Evolutionary conservation across 139 green algal genomes (phyloP).

Genomic region (Tetraselmis chui): DNA sequence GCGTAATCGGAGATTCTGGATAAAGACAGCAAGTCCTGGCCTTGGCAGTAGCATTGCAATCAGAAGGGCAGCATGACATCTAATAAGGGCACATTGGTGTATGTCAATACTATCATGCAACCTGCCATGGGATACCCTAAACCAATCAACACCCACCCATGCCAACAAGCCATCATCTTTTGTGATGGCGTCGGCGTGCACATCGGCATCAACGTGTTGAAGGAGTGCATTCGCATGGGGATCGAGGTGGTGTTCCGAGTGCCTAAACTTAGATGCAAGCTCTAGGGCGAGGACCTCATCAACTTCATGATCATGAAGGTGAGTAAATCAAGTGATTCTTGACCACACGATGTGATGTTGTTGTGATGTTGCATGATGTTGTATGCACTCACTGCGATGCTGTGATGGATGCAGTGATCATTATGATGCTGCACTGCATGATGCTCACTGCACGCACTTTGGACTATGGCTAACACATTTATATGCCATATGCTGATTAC

Average conservation of each 20-base stretch:
- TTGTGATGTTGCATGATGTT: too few species aligned
- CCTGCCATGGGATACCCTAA: neutral
- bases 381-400: too few species aligned
- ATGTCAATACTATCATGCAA: neutral
- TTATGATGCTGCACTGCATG: too few species aligned
- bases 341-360: too few species aligned
- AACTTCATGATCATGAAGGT: too few species aligned
- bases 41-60: neutral
- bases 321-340: too few species aligned
- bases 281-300: too few species aligned
- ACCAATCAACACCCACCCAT: neutral
- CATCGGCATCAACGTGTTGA: neutral
- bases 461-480: too few species aligned
- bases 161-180: neutral
- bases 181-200: neutral
- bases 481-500: too few species aligned
- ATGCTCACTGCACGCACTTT: too few species aligned
- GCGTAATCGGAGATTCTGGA: neutral
- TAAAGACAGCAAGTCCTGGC: neutral
- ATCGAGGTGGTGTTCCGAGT: neutral
- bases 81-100: neutral
- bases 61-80: neutral
- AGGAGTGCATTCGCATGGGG: neutral
- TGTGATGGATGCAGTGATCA: too few species aligned
- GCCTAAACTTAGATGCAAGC: too few species aligned